These are phyloP conservation scores for Rugiboletus extremiorientalis DNA, from an alignment of 1,284 basidiomycete genomes.

Conservation along the genomic window DNA sequence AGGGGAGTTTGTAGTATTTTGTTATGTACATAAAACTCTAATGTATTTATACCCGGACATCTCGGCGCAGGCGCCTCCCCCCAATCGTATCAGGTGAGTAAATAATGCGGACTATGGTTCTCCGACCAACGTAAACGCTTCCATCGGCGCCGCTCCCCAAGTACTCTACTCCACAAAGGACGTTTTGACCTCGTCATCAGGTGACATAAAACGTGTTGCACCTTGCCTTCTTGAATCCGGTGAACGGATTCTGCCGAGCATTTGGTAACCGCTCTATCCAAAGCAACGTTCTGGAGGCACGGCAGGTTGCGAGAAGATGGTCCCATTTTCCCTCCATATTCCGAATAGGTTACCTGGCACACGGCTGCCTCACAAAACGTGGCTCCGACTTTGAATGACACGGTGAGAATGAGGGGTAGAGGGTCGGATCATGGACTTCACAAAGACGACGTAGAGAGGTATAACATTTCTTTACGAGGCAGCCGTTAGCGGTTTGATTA, in stretches of 20 bases:
- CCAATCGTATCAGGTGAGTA: conserved; percentile 15
- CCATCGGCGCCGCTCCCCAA: conserved; percentile 44
- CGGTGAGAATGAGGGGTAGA: background rate
- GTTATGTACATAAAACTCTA: background rate
- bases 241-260: conserved; percentile 6
- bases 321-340: background rate
- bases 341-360: background rate
- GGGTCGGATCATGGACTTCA: background rate
- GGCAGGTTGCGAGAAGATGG: background rate
- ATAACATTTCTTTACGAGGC: conserved; percentile 27
- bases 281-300: background rate
- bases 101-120: too few relatives aligned
- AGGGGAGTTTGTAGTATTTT: background rate
- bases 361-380: conserved; percentile 15
- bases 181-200: background rate
- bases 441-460: conserved; percentile 21
- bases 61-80: background rate
- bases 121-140: background rate
- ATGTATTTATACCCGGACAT: background rate
- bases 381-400: conserved; percentile 15
- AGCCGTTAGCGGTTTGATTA: conserved; percentile 23
- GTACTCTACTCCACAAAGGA: background rate
- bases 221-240: conserved; percentile 5
- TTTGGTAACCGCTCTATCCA: conserved; percentile 12
- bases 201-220: conserved; percentile 2